Evolutionary conservation across 2,329 filamentous ascomycete species (phyloP), one percentile per base, ranked within the genome.

Genomic region (Coniochaeta sp.): DNA sequence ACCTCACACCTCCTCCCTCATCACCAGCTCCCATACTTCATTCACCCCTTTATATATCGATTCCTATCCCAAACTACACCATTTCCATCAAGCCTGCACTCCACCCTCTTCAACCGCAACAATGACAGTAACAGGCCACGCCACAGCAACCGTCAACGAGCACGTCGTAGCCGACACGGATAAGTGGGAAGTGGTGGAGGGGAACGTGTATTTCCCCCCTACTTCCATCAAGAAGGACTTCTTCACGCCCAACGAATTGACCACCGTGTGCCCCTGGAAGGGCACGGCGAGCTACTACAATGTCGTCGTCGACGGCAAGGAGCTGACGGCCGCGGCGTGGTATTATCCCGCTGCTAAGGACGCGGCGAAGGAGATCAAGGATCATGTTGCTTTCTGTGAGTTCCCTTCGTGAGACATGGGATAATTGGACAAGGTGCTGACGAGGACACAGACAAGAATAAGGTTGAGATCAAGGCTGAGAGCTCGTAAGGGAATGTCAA

Each of bases 301-400:
- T 20, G 63, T 83, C 52, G 73, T 69, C 10, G 67, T 74, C 9
- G 72, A 74, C 49, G 73, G 71, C 33, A 68, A 69, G 6, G 71
- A 73, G 49, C 54, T 79, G 18, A 65, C 72, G 31, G 77, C 83
- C 54, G 77, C 75, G 2, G 80, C 78, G 0, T 83, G 80, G 80
- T 82, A 77, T 56, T 83, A 83, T 55, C 71, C 78, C 3, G 60
- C 72, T 38, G 72, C 79, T 1, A 66, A 67, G 58, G 71, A 73
- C 51, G 71, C 73, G 22, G 74, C 72, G 42, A 72, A 73, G 27
- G 63, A 71, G 50, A 79, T 83, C 57, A 76, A 75, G 61, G 74
- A 73, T 40, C 70, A 78, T 58, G 75, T 83, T 33, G 79, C 80
- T 4, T 83, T 83, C 58, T 82, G 79, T 76, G 65, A 73, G 78